Conservation (phyloP, 345 rosid species). For the Jatropha curcas region DNA sequence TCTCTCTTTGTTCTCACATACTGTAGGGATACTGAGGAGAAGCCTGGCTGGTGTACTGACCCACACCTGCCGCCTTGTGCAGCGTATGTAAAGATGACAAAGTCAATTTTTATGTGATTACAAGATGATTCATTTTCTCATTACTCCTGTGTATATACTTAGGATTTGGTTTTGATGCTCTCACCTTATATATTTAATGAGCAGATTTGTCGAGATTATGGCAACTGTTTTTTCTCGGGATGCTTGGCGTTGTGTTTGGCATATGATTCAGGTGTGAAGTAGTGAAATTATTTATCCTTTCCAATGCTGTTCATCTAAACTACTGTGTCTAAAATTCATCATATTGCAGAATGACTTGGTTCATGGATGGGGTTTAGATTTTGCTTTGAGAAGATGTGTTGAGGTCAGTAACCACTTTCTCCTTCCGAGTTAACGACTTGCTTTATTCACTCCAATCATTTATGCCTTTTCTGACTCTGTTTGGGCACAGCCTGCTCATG, state of each 20-base stretch:
- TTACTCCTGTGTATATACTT: neutral
- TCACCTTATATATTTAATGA: neutral
- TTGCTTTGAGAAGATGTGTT: slow-evolving; percentile 64
- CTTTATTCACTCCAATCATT: neutral
- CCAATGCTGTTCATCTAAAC: neutral
- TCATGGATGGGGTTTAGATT: slow-evolving; percentile 85
- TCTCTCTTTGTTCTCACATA: slow-evolving; percentile 8
- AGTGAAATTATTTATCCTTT: neutral
- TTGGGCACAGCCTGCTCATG: slow-evolving; percentile 55
- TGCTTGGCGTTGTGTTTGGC: slow-evolving; percentile 98
- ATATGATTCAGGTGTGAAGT: slow-evolving; percentile 78
- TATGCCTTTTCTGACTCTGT: neutral
- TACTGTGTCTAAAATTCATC: neutral
- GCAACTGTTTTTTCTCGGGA: slow-evolving; percentile 90
- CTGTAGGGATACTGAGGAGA: slow-evolving; percentile 74
- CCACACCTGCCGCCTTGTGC: slow-evolving; percentile 93
- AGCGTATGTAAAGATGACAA: slow-evolving; percentile 55
- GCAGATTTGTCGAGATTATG: slow-evolving; percentile 97
- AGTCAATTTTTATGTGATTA: neutral
- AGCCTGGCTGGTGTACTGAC: slow-evolving; percentile 78
- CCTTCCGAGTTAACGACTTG: slow-evolving; percentile 8
- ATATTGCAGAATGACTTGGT: slow-evolving; percentile 64
- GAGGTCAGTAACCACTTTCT: slow-evolving; percentile 41
- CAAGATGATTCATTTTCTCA: slow-evolving; percentile 1
- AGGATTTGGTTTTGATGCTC: neutral